Conservation (phyloP, 371 early-diverging fungal species). For the Blakeslea trispora region DNA sequence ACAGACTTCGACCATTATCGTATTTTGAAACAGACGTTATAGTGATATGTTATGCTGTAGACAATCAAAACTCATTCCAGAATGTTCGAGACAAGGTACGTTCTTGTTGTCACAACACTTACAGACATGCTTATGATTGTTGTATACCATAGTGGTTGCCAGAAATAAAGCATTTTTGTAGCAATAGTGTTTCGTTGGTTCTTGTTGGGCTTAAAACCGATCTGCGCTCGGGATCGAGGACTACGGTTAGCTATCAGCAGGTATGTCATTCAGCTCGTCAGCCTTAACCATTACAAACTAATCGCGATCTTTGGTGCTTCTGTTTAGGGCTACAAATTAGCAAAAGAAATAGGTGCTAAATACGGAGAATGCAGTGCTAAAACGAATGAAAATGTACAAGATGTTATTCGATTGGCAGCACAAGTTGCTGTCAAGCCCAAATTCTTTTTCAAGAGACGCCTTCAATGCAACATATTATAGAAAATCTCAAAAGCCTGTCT, state of each 20-base stretch:
- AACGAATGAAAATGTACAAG: conserved; percentile 77
- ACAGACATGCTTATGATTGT: not conserved
- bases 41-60: conserved; percentile 85
- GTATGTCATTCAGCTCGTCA: conserved; percentile 26
- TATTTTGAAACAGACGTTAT: conserved; percentile 91
- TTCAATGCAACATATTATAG: conserved; percentile 23
- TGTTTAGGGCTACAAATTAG: conserved; percentile 66
- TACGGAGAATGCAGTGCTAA: conserved; percentile 88
- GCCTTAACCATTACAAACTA: too few species aligned
- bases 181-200: conserved; percentile 59
- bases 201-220: conserved; percentile 73
- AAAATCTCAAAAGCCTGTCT: not conserved
- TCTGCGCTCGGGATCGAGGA: conserved; percentile 43
- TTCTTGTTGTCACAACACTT: too few species aligned
- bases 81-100: conserved; percentile 83
- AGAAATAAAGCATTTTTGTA: conserved; percentile 65
- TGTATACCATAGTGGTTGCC: conserved; percentile 57
- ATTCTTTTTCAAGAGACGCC: conserved; percentile 16
- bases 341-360: conserved; percentile 75
- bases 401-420: conserved; percentile 62
- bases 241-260: conserved; percentile 29
- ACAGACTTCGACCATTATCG: conserved; percentile 78
- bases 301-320: too few species aligned
- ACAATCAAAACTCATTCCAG: conserved; percentile 74
- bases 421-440: conserved; percentile 31